phyloP scores from a whole-genome alignment of 2,329 filamentous ascomycete species.

The Paradendryphiella salina region DNA sequence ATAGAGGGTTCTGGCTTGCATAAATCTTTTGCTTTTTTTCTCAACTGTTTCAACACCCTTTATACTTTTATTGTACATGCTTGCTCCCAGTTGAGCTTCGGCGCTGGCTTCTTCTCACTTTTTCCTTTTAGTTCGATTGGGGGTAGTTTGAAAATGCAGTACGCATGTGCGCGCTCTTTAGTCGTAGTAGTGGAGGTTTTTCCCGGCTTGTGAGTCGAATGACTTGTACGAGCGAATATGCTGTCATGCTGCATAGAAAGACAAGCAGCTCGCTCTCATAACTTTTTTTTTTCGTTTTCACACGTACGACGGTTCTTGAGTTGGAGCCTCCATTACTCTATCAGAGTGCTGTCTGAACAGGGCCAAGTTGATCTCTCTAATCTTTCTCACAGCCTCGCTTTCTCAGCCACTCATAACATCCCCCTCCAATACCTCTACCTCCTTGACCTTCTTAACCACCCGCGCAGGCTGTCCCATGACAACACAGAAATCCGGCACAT shows the following conservation, averaged over 20 bases:
- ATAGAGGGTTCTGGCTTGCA: slow-evolving; percentile 3
- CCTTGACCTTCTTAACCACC: slow-evolving; percentile 51
- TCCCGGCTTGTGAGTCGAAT: not conserved
- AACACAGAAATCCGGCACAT: slow-evolving; percentile 65
- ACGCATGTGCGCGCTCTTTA: not conserved
- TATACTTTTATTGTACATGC: slow-evolving; percentile 29
- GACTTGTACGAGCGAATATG: not conserved
- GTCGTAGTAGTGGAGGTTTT: not conserved
- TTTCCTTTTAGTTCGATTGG: slow-evolving; percentile 4
- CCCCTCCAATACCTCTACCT: slow-evolving; percentile 15
- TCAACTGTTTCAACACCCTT: slow-evolving; percentile 8
- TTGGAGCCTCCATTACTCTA: too few species aligned
- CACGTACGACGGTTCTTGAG: too few species aligned
- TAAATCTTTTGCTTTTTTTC: slow-evolving; percentile 17
- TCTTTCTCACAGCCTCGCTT: not conserved
- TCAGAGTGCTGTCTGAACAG: too few species aligned
- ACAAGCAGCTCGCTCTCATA: not conserved
- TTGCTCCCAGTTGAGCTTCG: slow-evolving; percentile 13
- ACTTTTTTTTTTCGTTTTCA: not conserved
- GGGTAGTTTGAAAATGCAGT: not conserved
- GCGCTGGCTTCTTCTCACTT: slow-evolving; percentile 15
- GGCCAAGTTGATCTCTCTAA: too few species aligned
- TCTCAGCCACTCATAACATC: slow-evolving; percentile 1
- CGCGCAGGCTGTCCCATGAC: slow-evolving; percentile 69
- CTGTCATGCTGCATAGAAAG: not conserved